A percentile compares a stretch with the other conserved stretches of the same genome.
Conservation (phyloP, 2,329 filamentous ascomycete genomes). For the Rhynchosporium secalis region DNA sequence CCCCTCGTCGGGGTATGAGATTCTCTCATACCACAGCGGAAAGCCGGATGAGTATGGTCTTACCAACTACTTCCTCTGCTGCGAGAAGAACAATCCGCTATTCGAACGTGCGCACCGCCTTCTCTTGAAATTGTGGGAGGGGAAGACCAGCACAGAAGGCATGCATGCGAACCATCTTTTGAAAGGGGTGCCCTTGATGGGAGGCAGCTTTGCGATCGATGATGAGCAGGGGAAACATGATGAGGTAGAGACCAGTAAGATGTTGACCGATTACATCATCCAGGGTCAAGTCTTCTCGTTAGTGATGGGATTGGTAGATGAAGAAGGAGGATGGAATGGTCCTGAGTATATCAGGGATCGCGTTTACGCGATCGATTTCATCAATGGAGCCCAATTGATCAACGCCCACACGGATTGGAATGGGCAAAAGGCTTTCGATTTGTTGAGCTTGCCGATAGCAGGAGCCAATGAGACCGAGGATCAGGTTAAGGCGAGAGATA, state of each 20-base stretch:
- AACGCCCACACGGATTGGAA: constrained; percentile 54
- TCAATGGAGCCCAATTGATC: constrained; percentile 52
- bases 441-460: constrained; percentile 47
- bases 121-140: constrained; percentile 54
- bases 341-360: constrained; percentile 51
- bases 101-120: constrained; percentile 52
- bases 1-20: constrained; percentile 47
- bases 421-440: constrained; percentile 49
- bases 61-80: constrained; percentile 52
- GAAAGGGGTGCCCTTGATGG: constrained; percentile 45
- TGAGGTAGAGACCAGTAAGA: constrained; percentile 44
- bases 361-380: constrained; percentile 52
- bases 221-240: constrained; percentile 40
- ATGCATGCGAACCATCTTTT: constrained; percentile 52
- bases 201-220: constrained; percentile 31
- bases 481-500: constrained; percentile 49
- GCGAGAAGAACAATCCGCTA: constrained; percentile 46
- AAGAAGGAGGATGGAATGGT: constrained; percentile 53
- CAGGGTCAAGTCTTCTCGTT: constrained; percentile 55
- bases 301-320: constrained; percentile 53
- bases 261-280: constrained; percentile 57
- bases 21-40: constrained; percentile 49
- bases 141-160: constrained; percentile 50
- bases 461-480: constrained; percentile 46
- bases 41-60: constrained; percentile 41